A percentile compares a stretch with the other conserved stretches of the same genome.
Conservation (phyloP, 805 yeast species). For the Scheffersomyces amazonensis region DNA sequence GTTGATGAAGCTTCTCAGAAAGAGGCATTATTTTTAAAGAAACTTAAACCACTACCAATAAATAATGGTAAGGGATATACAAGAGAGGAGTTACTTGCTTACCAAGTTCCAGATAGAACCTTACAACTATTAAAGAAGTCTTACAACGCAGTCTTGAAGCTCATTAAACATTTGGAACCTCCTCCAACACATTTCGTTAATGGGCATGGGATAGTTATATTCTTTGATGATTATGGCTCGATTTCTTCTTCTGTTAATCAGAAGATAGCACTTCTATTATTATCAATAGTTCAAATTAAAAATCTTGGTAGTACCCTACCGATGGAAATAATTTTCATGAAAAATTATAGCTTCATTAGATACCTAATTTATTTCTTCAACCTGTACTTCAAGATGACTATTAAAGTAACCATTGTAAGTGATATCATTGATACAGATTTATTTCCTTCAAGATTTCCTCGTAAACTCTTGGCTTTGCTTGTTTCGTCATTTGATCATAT, state of each 20-base stretch:
- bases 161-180: conserved; percentile 18
- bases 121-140: conserved; percentile 18
- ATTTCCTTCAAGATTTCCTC: conserved; percentile 21
- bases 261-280: conserved; percentile 8
- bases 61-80: background rate
- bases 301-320: conserved; percentile 32
- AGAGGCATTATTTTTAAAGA: background rate
- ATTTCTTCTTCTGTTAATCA: background rate
- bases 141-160: conserved; percentile 25
- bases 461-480: conserved; percentile 29
- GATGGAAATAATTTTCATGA: conserved; percentile 30
- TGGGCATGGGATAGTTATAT: conserved; percentile 36
- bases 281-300: conserved; percentile 26
- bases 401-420: conserved; percentile 25
- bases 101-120: conserved; percentile 9
- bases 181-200: conserved; percentile 22
- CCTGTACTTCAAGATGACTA: conserved; percentile 14
- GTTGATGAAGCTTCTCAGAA: background rate
- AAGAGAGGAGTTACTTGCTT: background rate
- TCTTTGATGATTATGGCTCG: conserved; percentile 26
- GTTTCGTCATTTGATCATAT: conserved; percentile 32
- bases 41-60: background rate
- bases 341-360: conserved; percentile 18
- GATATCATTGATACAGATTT: conserved; percentile 20
- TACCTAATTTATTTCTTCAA: conserved; percentile 5